A percentile compares a stretch with the other conserved stretches of the same genome.
These are phyloP conservation scores for Schizochytrium sp. DNA, from an alignment of 108 stramenopile species.

Conservation along the genomic window DNA sequence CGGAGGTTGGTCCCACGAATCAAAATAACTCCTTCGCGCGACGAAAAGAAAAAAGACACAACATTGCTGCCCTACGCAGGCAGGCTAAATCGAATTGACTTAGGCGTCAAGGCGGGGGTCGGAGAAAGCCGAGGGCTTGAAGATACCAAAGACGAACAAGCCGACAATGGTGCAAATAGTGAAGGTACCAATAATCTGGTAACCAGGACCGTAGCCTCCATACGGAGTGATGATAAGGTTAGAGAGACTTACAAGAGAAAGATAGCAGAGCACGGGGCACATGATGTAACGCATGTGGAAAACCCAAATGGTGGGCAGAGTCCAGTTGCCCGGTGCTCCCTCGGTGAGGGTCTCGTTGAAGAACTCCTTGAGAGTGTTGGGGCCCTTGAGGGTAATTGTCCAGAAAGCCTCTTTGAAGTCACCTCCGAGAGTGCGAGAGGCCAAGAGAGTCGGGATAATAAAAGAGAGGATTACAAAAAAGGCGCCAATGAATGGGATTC, in stretches of 20 bases:
- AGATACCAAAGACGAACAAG: not conserved
- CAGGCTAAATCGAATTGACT: no score
- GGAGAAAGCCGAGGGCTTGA: not conserved
- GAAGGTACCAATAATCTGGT: not conserved
- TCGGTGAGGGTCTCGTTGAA: conserved; percentile 68
- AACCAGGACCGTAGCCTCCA: not conserved
- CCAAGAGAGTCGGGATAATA: conserved; percentile 66
- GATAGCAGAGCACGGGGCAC: conserved; percentile 76
- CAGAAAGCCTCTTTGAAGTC: conserved; percentile 69
- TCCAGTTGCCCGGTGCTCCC: conserved; percentile 66
- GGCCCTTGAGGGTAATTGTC: conserved; percentile 67
- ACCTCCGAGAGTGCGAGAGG: conserved; percentile 63
- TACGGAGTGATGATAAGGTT: not conserved
- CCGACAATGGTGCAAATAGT: not conserved
- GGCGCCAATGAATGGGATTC: conserved; percentile 65
- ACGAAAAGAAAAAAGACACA: no score
- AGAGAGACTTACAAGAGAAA: conserved; percentile 65
- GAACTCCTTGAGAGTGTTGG: conserved; percentile 71
- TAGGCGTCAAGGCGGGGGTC: not conserved
- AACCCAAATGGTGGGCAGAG: conserved; percentile 75
- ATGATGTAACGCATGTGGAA: conserved; percentile 75
- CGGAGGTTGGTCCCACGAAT: no score
- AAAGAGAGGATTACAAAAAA: conserved; percentile 67
- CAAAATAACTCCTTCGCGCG: no score
- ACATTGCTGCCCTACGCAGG: no score